Evolutionary conservation across 2,329 filamentous ascomycete genomes (phyloP).

Genomic region (Kalaharituber pfeilii): DNA sequence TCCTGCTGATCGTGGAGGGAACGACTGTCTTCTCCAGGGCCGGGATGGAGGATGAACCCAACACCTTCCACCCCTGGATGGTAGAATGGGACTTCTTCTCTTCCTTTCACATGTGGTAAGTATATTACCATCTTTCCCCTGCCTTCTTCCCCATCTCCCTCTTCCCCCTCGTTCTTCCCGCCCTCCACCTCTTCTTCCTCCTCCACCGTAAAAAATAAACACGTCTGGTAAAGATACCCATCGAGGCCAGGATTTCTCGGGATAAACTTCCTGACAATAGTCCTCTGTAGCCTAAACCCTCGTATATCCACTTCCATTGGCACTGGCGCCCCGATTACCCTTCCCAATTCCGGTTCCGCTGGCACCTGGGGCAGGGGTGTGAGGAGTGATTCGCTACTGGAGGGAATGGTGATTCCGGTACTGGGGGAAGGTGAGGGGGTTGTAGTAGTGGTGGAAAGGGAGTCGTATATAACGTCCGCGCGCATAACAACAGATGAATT

Average conservation of each 20-base stretch:
- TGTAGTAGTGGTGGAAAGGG: slow-evolving; percentile 25
- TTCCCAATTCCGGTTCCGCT: too few relatives aligned
- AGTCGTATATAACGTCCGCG: slow-evolving; percentile 50
- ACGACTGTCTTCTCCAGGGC: neutral
- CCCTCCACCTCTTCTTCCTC: neutral
- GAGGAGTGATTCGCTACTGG: too few relatives aligned
- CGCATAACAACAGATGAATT: slow-evolving; percentile 63
- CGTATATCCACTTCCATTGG: slow-evolving; percentile 26
- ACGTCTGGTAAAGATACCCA: slow-evolving; percentile 61
- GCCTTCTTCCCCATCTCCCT: slow-evolving; percentile 21
- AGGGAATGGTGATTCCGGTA: slow-evolving; percentile 17
- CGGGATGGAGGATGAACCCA: slow-evolving; percentile 44
- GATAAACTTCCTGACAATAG: slow-evolving; percentile 58
- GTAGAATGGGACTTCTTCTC: slow-evolving; percentile 63
- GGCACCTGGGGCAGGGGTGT: too few relatives aligned
- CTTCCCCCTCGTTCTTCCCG: slow-evolving; percentile 11
- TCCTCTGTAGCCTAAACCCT: slow-evolving; percentile 37
- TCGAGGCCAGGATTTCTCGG: slow-evolving; percentile 69
- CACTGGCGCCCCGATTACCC: too few relatives aligned
- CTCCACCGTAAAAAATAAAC: slow-evolving; percentile 44
- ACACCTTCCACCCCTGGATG: slow-evolving; percentile 61
- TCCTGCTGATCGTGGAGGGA: neutral
- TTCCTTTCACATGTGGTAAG: slow-evolving; percentile 48
- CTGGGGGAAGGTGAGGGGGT: slow-evolving; percentile 23
- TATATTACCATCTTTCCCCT: slow-evolving; percentile 50